These are phyloP conservation scores for Calophaca sinica DNA, from an alignment of 306 rosid genomes.

Conservation along the genomic window DNA sequence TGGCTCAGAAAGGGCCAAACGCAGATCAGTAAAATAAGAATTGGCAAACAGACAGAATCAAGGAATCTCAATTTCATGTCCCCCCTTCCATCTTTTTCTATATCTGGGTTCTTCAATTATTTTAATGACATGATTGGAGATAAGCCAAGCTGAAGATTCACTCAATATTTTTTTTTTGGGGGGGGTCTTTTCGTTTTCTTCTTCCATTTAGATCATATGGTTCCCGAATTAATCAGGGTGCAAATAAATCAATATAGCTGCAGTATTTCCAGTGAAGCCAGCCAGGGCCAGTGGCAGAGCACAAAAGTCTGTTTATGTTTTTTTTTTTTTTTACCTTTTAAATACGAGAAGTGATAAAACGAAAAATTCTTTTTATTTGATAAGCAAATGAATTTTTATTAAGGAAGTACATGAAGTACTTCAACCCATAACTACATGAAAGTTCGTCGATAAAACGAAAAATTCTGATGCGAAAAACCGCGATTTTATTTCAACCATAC, in stretches of 20 bases:
- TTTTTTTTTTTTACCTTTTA: no score
- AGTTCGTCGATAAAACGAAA: no score
- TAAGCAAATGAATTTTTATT: no score
- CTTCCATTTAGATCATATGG: no score
- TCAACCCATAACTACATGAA: no score
- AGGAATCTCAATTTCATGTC: slow-evolving; percentile 60
- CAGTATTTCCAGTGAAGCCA: no score
- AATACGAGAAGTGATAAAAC: no score
- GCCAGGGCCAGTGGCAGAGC: neutral
- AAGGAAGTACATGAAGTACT: no score
- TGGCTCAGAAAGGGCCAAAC: slow-evolving; percentile 42
- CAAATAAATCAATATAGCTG: no score
- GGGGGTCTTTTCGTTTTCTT: neutral
- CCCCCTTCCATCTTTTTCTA: slow-evolving; percentile 34
- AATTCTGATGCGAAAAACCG: no score
- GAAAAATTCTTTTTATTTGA: no score
- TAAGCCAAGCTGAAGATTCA: slow-evolving; percentile 43
- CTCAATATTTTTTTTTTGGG: neutral
- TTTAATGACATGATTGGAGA: neutral
- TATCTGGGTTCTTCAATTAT: neutral
- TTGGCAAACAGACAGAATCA: slow-evolving; percentile 50
- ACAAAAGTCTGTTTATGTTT: neutral
- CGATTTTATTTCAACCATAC: no score
- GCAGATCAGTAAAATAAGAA: slow-evolving; percentile 30
- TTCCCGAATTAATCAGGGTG: neutral